phyloP scores from a whole-genome alignment of 208 protist species.

The Acanthamoeba triangularis region DNA sequence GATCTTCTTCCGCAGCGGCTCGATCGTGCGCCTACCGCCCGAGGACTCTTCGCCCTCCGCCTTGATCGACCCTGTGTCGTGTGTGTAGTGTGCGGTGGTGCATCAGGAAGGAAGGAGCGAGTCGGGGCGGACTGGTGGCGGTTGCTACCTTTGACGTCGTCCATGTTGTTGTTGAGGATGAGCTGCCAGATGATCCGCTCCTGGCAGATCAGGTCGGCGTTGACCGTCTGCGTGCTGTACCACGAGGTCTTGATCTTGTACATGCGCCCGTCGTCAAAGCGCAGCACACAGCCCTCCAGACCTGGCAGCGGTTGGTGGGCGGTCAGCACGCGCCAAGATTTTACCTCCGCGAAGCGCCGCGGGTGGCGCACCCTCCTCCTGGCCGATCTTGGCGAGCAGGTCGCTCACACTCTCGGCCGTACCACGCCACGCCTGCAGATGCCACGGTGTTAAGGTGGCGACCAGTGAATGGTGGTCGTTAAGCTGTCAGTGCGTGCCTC shows the following conservation, averaged over 20 bases:
- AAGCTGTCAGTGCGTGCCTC: not conserved
- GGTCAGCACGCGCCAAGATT: not conserved
- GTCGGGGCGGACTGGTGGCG: not conserved
- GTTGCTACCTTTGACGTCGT: constrained; percentile 1
- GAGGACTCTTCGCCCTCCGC: not conserved
- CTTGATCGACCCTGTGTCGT: not conserved
- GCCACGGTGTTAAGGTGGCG: too few relatives aligned
- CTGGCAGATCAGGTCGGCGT: not conserved
- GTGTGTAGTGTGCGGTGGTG: too few relatives aligned
- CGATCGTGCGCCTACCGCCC: not conserved
- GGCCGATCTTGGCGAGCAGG: not conserved
- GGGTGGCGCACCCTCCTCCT: not conserved
- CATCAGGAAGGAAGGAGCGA: not conserved
- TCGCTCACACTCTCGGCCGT: constrained; percentile 6
- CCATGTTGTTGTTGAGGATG: constrained; percentile 46
- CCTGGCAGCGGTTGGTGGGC: not conserved
- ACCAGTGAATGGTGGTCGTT: too few relatives aligned
- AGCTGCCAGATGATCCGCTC: constrained; percentile 24
- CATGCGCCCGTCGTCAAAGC: constrained; percentile 1
- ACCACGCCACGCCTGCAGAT: not conserved
- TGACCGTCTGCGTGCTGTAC: constrained; percentile 20
- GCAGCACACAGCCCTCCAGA: constrained; percentile 4
- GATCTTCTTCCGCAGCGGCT: constrained; percentile 17
- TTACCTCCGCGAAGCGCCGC: not conserved
- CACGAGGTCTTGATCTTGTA: constrained; percentile 60